Percentiles rank a stretch among this genome's conserved stretches.
Evolutionary conservation across 75 land plant species (phyloP).

Genomic region (Pinus taeda): DNA sequence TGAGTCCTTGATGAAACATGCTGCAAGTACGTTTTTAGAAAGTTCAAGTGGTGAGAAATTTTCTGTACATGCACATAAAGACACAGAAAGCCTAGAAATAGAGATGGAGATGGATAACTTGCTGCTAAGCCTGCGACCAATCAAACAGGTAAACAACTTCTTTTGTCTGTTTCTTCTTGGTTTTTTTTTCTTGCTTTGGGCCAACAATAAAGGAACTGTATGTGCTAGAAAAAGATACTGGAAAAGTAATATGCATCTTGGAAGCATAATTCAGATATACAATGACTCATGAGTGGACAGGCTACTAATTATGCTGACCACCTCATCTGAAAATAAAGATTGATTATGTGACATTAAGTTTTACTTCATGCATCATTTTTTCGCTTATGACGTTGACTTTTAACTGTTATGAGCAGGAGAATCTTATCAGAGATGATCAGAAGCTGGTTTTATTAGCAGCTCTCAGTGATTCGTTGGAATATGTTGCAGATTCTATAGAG

Average conservation of each 20-base stretch:
- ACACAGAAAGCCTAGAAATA: conserved; percentile 70
- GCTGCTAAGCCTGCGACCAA: conserved; percentile 73
- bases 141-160: conserved; percentile 64
- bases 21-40: conserved; percentile 72
- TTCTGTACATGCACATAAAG: conserved; percentile 27
- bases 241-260: background rate
- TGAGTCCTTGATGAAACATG: conserved; percentile 81
- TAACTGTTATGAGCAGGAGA: conserved; percentile 58
- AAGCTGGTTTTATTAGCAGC: conserved; percentile 93
- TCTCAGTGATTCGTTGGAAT: conserved; percentile 94
- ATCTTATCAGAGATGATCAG: conserved; percentile 87
- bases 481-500: conserved; percentile 90
- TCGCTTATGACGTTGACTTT: background rate
- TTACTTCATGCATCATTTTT: background rate
- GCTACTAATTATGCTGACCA: background rate
- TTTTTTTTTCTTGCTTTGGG: background rate
- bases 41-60: conserved; percentile 38
- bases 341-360: background rate
- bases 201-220: background rate
- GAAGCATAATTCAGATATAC: background rate
- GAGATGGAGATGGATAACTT: conserved; percentile 83
- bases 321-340: background rate
- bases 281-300: too few relatives aligned
- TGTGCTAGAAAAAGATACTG: background rate
- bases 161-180: background rate